phyloP scores from a whole-genome alignment of 179 eudicot species.

The Actinidia arguta region DNA sequence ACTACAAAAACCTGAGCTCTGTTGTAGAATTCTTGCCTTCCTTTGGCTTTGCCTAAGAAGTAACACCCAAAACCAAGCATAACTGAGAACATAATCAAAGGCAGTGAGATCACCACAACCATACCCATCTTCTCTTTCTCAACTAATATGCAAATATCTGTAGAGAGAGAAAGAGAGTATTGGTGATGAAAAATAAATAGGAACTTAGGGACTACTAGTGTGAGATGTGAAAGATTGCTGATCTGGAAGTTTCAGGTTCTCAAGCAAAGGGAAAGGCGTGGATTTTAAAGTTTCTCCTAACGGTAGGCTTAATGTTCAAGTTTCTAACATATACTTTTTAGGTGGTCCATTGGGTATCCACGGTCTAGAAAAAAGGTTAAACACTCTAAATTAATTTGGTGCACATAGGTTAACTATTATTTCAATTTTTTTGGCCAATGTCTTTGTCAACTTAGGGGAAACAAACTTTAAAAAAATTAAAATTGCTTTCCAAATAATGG shows the following conservation, averaged over 20 bases:
- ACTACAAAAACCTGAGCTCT: conserved; percentile 52
- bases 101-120: conserved; percentile 77
- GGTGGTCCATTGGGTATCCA: background rate
- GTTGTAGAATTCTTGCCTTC: conserved; percentile 57
- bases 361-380: no score
- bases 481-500: no score
- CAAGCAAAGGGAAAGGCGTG: background rate
- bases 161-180: background rate
- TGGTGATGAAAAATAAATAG: background rate
- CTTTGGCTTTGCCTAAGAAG: conserved; percentile 72
- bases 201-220: background rate
- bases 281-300: background rate
- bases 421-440: no score
- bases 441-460: no score
- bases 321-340: conserved; percentile 19
- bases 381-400: no score
- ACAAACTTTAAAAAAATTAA: no score
- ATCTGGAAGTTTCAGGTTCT: background rate
- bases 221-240: background rate
- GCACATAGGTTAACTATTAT: no score
- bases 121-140: conserved; percentile 51
- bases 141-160: background rate
- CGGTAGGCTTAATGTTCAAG: conserved; percentile 13
- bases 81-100: conserved; percentile 64
- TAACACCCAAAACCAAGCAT: conserved; percentile 75